phyloP scores from a whole-genome alignment of 2,329 filamentous ascomycete genomes.

The Lasiodiplodia theobromae region DNA sequence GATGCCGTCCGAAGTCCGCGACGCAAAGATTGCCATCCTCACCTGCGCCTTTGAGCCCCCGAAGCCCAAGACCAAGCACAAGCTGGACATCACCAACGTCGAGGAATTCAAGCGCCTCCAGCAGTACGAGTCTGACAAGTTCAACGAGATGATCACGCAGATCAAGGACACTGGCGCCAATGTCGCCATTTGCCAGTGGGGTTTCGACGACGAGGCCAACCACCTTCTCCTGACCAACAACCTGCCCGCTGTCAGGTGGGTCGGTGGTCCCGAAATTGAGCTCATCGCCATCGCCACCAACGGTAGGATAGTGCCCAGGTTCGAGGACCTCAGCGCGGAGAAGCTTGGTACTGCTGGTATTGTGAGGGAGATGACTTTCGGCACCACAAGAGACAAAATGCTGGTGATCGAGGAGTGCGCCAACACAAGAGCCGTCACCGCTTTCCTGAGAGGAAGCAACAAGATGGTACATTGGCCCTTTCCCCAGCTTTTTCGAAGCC shows the following conservation, averaged over 20 bases:
- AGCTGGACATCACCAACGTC: conserved; percentile 94
- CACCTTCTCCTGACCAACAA: conserved; percentile 95
- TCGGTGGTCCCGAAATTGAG: conserved; percentile 97
- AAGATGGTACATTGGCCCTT: conserved; percentile 80
- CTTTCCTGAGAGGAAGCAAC: conserved; percentile 97
- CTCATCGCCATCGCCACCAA: conserved; percentile 98
- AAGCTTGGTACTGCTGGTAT: conserved; percentile 91
- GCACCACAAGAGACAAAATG: conserved; percentile 99
- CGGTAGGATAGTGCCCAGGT: conserved; percentile 94
- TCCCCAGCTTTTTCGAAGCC: background rate
- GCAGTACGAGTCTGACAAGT: conserved; percentile 94
- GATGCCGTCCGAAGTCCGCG: conserved; percentile 93
- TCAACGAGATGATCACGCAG: conserved; percentile 97
- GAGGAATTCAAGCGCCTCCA: conserved; percentile 99
- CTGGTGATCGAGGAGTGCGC: conserved; percentile 98
- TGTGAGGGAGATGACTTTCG: conserved; percentile 94
- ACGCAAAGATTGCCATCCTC: conserved; percentile 96
- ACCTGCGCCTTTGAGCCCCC: conserved; percentile 98
- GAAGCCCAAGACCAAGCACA: conserved; percentile 99
- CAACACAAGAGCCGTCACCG: conserved; percentile 94
- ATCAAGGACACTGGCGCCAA: conserved; percentile 98
- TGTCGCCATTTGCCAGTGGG: conserved; percentile 98
- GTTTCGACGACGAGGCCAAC: conserved; percentile 98
- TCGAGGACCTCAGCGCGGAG: conserved; percentile 88
- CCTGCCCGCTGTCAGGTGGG: conserved; percentile 95